These are phyloP conservation scores for Acer negundo DNA, from an alignment of 345 rosid species.

Conservation along the genomic window DNA sequence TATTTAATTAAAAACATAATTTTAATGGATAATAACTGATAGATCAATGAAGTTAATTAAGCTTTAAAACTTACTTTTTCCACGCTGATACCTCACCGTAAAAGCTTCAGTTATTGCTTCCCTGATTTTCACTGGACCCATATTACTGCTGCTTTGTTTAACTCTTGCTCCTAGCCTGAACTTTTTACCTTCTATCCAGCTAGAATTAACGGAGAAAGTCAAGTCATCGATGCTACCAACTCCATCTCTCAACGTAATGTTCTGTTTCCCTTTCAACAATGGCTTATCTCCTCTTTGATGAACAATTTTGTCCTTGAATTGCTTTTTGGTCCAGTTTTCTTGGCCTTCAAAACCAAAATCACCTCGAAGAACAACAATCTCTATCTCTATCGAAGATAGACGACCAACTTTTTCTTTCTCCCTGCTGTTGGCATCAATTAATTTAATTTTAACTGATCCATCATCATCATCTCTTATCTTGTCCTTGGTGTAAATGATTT, in stretches of 20 bases:
- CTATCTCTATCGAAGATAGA: constrained; percentile 29
- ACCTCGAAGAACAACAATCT: constrained; percentile 60
- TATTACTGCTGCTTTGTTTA: constrained; percentile 23
- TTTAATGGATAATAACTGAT: too few relatives aligned
- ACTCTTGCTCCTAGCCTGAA: constrained; percentile 74
- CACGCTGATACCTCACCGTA: constrained; percentile 61
- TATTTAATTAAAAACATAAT: too few relatives aligned
- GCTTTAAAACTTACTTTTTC: too few relatives aligned
- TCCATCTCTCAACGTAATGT: constrained; percentile 45
- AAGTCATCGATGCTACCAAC: constrained; percentile 45
- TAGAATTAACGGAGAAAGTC: constrained; percentile 32
- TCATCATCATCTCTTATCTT: constrained; percentile 51
- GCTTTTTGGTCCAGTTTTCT: constrained; percentile 51
- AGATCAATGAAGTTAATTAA: not conserved
- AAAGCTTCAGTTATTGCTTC: constrained; percentile 76
- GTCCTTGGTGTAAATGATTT: constrained; percentile 57
- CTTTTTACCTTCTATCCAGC: constrained; percentile 56
- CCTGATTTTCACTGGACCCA: constrained; percentile 38
- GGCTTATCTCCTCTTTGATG: constrained; percentile 68
- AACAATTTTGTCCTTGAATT: constrained; percentile 48
- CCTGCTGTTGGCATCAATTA: constrained; percentile 46
- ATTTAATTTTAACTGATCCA: constrained; percentile 38
- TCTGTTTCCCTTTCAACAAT: constrained; percentile 58
- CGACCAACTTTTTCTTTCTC: constrained; percentile 33
- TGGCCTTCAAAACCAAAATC: constrained; percentile 49